These are phyloP conservation scores for Dactylellina drechsleri DNA, from an alignment of 2,329 filamentous ascomycete genomes.

Conservation along the genomic window DNA sequence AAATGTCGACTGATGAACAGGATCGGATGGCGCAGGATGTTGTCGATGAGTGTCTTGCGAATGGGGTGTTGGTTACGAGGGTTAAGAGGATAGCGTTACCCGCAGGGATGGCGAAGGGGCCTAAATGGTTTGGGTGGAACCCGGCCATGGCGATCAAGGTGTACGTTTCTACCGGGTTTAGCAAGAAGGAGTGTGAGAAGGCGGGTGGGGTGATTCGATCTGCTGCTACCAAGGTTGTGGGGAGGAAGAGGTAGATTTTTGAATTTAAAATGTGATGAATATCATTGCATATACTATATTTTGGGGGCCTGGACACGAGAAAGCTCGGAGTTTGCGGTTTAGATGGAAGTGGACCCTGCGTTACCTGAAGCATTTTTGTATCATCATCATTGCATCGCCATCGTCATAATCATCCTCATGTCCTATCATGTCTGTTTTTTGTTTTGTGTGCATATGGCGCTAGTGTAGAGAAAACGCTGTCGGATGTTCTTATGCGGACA, in stretches of 20 bases:
- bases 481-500: constrained; percentile 50
- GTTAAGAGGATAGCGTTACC: constrained; percentile 79
- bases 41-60: constrained; percentile 94
- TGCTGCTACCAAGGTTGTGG: constrained; percentile 92
- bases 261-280: not conserved
- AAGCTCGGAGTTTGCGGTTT: constrained; percentile 13
- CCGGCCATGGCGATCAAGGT: constrained; percentile 80
- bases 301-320: not conserved
- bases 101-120: constrained; percentile 64
- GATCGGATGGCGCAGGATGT: constrained; percentile 86
- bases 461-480: constrained; percentile 19
- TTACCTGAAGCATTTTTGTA: constrained; percentile 10
- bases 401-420: not conserved
- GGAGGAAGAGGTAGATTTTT: constrained; percentile 55
- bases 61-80: constrained; percentile 87
- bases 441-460: constrained; percentile 7
- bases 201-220: constrained; percentile 87
- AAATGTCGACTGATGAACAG: constrained; percentile 70
- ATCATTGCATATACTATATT: not conserved
- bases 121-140: constrained; percentile 75
- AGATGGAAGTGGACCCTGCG: constrained; percentile 9
- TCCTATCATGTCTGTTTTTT: constrained; percentile 5
- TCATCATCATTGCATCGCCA: not conserved
- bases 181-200: constrained; percentile 95
- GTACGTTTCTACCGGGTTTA: constrained; percentile 85